A percentile compares a stretch with the other conserved stretches of the same genome.
phyloP scores from a whole-genome alignment of 106 monocot species.

The Dioscorea alata region DNA sequence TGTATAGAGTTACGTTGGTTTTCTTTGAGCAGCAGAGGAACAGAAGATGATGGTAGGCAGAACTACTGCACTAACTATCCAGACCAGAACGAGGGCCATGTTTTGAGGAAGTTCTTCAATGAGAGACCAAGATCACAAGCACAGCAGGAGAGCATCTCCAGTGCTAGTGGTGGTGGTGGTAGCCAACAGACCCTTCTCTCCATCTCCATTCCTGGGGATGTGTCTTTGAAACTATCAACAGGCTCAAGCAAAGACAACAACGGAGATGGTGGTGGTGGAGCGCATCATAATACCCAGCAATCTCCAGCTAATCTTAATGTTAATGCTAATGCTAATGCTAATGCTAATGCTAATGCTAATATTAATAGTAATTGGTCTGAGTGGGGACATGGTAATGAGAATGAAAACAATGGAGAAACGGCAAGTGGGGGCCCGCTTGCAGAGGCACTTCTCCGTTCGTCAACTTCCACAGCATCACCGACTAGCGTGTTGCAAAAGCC shows the following conservation, averaged over 20 bases:
- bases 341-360: neutral
- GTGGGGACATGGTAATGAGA: constrained; percentile 9
- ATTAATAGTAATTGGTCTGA: neutral
- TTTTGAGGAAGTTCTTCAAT: constrained; percentile 30
- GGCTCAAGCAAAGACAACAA: neutral
- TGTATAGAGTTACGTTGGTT: neutral
- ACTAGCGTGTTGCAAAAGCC: constrained; percentile 23
- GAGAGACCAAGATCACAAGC: constrained; percentile 24
- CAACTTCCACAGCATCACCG: constrained; percentile 14
- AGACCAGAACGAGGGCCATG: constrained; percentile 4
- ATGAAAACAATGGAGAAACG: constrained; percentile 13
- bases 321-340: neutral
- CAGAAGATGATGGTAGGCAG: neutral
- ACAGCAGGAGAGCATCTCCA: neutral
- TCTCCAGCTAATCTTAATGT: neutral
- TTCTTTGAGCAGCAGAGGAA: too few relatives aligned
- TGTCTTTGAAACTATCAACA: constrained; percentile 32
- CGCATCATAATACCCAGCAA: neutral
- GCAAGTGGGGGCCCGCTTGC: constrained; percentile 32
- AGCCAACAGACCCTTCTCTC: constrained; percentile 9
- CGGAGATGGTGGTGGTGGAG: neutral
- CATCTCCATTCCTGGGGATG: constrained; percentile 18
- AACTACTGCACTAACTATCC: neutral
- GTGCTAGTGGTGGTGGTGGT: neutral
- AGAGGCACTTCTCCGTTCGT: constrained; percentile 28